These are phyloP conservation scores for Fusarium odoratissimum DNA, from an alignment of 2,329 filamentous ascomycete genomes.

Conservation along the genomic window DNA sequence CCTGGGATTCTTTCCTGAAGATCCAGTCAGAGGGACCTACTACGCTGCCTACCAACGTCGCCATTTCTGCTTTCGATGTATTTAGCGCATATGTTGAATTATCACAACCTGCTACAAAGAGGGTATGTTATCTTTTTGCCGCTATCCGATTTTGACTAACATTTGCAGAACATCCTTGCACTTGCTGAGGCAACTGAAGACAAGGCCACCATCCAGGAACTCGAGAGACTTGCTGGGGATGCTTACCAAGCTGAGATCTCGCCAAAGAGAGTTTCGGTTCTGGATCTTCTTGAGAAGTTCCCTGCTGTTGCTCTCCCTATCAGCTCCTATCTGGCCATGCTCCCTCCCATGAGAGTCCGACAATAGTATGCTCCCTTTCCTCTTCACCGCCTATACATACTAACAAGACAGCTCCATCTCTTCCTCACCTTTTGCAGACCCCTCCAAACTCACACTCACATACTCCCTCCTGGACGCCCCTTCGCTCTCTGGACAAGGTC, in stretches of 20 bases:
- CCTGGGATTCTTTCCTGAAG: conserved; percentile 75
- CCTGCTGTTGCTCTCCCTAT: conserved; percentile 70
- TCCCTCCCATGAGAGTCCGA: conserved; percentile 81
- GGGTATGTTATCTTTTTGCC: conserved; percentile 54
- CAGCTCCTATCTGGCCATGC: conserved; percentile 74
- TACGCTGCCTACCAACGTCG: conserved; percentile 64
- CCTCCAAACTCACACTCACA: conserved; percentile 70
- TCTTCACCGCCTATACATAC: neutral
- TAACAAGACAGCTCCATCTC: conserved; percentile 69
- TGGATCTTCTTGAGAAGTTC: conserved; percentile 77
- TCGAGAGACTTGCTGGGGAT: conserved; percentile 61
- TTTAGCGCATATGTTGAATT: conserved; percentile 80
- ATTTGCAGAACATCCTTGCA: conserved; percentile 51
- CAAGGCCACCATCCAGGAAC: conserved; percentile 54
- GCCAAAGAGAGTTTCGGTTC: conserved; percentile 69
- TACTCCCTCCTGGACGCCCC: conserved; percentile 73
- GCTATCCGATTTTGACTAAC: conserved; percentile 15
- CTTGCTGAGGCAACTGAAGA: conserved; percentile 63
- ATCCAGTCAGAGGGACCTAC: conserved; percentile 65
- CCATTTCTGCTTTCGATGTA: conserved; percentile 71
- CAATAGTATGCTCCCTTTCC: conserved; percentile 64
- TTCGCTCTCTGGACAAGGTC: conserved; percentile 61
- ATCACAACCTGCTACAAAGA: conserved; percentile 76
- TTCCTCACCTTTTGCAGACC: conserved; percentile 73
- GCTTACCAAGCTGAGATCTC: conserved; percentile 61